These are phyloP conservation scores for Lactarius pseudohatsudake DNA, from an alignment of 768 basidiomycete genomes.

Conservation along the genomic window DNA sequence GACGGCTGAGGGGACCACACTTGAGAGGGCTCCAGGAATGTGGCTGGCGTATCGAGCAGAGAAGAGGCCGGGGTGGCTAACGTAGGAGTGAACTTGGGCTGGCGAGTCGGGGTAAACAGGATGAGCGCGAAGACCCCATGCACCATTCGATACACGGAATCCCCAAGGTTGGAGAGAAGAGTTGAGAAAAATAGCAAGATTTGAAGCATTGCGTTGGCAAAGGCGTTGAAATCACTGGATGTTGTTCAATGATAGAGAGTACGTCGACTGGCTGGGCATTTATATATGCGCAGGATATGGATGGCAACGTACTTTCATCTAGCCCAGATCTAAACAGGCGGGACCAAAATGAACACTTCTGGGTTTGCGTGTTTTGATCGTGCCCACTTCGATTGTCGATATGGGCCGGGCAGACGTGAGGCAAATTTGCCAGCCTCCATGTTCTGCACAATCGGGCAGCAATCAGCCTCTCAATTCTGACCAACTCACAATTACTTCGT, in stretches of 20 bases:
- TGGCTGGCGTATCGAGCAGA: background rate
- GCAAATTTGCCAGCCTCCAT: too few relatives aligned
- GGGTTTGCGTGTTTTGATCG: too few relatives aligned
- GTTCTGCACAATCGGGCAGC: too few relatives aligned
- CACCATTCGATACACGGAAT: background rate
- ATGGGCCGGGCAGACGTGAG: too few relatives aligned
- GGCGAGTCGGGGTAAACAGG: background rate
- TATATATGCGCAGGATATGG: background rate
- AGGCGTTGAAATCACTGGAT: background rate
- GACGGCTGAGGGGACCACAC: background rate
- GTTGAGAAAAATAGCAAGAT: slow-evolving; percentile 4
- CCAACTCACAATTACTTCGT: too few relatives aligned
- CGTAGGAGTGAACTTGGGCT: background rate
- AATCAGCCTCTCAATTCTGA: too few relatives aligned
- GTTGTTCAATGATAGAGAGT: slow-evolving; percentile 6
- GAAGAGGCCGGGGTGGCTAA: background rate
- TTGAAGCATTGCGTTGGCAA: slow-evolving; percentile 10
- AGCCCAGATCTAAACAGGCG: background rate
- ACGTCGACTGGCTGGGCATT: too few relatives aligned
- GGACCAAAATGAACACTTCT: background rate
- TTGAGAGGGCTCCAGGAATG: background rate
- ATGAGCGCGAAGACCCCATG: slow-evolving; percentile 2
- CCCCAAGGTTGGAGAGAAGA: background rate
- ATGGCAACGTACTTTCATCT: background rate
- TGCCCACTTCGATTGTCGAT: too few relatives aligned